Percentiles rank a stretch among this genome's conserved stretches.
Conservation (phyloP, 352 stramenopile species). For the Pythium pectinolyticum region DNA sequence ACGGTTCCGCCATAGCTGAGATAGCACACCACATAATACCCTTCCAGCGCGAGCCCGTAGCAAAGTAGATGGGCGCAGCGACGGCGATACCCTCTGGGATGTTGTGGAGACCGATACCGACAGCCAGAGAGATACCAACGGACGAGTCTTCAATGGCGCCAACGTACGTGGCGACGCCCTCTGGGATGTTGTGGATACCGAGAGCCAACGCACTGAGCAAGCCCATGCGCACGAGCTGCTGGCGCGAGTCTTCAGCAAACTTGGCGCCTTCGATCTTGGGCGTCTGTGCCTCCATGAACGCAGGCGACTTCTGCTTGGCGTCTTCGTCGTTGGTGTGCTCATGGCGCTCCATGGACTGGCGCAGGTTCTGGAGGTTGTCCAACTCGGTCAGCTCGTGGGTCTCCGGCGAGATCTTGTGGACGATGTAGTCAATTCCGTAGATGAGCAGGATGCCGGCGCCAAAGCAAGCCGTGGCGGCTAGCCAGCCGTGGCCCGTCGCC, state of each 20-base stretch:
- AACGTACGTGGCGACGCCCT: conserved; percentile 95
- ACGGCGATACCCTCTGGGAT: conserved; percentile 96
- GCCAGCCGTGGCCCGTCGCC: conserved; percentile 56
- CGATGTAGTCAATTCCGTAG: conserved; percentile 57
- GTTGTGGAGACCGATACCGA: conserved; percentile 96
- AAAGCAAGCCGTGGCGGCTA: conserved; percentile 49
- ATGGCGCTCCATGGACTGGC: conserved; percentile 14
- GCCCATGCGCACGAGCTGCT: conserved; percentile 61
- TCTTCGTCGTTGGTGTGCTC: not conserved
- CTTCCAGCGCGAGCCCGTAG: conserved; percentile 90
- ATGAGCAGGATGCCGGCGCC: conserved; percentile 56
- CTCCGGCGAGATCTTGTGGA: conserved; percentile 47
- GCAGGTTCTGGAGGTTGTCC: conserved; percentile 34
- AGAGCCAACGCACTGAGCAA: conserved; percentile 93
- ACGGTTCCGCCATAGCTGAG: conserved; percentile 86
- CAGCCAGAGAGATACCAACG: conserved; percentile 85
- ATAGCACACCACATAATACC: conserved; percentile 92
- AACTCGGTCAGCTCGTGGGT: conserved; percentile 10
- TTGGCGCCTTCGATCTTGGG: conserved; percentile 2
- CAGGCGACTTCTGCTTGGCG: no score
- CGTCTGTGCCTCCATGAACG: conserved; percentile 30
- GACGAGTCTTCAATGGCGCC: conserved; percentile 84
- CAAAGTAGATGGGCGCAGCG: conserved; percentile 96
- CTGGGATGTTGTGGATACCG: conserved; percentile 95
- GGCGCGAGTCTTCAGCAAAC: conserved; percentile 14